A percentile compares a stretch with the other conserved stretches of the same genome.
Conservation (phyloP, 2,329 filamentous ascomycete species). For the Monosporascus sp. region DNA sequence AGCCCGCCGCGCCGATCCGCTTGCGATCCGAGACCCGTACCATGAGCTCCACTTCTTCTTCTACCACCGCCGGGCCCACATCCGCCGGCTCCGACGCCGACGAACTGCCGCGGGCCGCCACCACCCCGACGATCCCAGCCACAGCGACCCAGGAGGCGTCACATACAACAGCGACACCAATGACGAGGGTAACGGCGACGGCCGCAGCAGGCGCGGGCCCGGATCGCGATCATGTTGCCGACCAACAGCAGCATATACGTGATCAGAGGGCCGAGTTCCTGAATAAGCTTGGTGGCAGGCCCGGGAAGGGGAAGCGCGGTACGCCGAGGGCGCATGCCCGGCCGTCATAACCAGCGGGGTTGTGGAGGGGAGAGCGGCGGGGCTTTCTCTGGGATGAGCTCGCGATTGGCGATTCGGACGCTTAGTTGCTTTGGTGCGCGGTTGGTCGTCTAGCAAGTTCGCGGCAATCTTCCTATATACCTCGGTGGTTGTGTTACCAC, state of each 20-base stretch:
- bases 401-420: no score
- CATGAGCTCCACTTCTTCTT: not conserved
- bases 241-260: not conserved
- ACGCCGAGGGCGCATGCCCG: not conserved
- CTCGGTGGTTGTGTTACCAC: no score
- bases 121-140: not conserved
- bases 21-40: not conserved
- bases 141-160: not conserved
- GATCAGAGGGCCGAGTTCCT: not conserved
- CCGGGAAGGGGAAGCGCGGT: not conserved
- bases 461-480: no score
- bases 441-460: no score
- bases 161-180: not conserved
- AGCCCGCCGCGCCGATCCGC: not conserved
- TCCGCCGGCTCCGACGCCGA: no score
- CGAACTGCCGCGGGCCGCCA: no score
- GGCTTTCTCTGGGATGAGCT: no score
- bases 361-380: no score
- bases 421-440: no score
- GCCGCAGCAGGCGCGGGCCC: not conserved
- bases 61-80: no score
- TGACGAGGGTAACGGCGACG: not conserved
- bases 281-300: not conserved
- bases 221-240: not conserved
- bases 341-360: not conserved